phyloP scores from a whole-genome alignment of 2,329 filamentous ascomycete genomes.

The Exophiala mesophila region DNA sequence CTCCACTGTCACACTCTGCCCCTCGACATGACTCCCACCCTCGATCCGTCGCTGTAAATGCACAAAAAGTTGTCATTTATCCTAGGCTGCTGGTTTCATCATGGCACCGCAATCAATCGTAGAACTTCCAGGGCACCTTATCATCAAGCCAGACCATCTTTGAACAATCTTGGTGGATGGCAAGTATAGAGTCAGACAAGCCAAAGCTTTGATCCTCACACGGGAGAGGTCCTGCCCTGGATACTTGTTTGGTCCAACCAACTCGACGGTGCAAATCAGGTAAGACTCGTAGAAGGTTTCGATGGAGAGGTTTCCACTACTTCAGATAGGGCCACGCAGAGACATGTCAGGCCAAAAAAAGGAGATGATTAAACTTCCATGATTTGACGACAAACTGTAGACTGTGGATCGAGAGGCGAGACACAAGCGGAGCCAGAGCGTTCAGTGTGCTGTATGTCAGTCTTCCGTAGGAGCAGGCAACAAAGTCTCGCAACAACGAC shows the following conservation, averaged over 20 bases:
- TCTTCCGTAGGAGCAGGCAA: slow-evolving; percentile 4
- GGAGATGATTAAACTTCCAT: slow-evolving; percentile 11
- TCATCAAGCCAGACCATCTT: slow-evolving; percentile 4
- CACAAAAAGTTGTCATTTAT: slow-evolving; percentile 21
- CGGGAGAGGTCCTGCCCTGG: slow-evolving; percentile 72
- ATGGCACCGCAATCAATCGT: slow-evolving; percentile 6
- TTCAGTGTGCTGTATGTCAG: slow-evolving; percentile 10
- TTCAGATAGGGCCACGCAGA: not conserved
- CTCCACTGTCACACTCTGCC: too few species aligned
- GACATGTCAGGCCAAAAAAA: too few species aligned
- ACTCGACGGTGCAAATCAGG: not conserved
- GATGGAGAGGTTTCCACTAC: slow-evolving; percentile 7
- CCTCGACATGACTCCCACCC: slow-evolving; percentile 7
- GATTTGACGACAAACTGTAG: slow-evolving; percentile 17
- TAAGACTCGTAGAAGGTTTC: slow-evolving; percentile 4
- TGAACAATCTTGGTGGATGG: not conserved
- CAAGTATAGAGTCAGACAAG: slow-evolving; percentile 61
- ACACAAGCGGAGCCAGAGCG: slow-evolving; percentile 4
- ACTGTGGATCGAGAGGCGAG: too few species aligned
- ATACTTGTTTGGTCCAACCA: slow-evolving; percentile 27
- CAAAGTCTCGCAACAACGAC: slow-evolving; percentile 2
- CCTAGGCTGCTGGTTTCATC: slow-evolving; percentile 9
- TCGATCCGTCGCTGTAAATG: slow-evolving; percentile 22
- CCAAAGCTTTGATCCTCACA: slow-evolving; percentile 91
- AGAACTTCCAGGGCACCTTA: slow-evolving; percentile 11